A percentile compares a stretch with the other conserved stretches of the same genome.
Evolutionary conservation across 768 basidiomycete species (phyloP).

Genomic region (Piloderma croceum): DNA sequence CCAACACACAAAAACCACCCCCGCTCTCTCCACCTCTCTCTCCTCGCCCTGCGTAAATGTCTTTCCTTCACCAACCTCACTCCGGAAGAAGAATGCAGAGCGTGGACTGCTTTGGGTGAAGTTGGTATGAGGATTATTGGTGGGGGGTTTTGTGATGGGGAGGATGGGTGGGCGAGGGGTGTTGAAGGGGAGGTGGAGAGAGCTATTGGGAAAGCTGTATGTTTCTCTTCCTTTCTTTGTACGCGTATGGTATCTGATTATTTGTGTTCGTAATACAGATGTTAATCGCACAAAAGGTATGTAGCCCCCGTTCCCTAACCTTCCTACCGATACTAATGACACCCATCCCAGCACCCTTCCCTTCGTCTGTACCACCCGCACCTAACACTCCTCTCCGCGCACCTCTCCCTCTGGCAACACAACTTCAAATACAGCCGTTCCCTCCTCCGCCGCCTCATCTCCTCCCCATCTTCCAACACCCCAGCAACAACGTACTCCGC

Average conservation of each 20-base stretch:
- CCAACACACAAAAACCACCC: slow-evolving; percentile 54
- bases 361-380: slow-evolving; percentile 55
- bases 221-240: slow-evolving; percentile 20
- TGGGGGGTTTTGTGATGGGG: slow-evolving; percentile 37
- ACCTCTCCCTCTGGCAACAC: slow-evolving; percentile 34
- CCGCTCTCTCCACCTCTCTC: slow-evolving; percentile 50
- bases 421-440: slow-evolving; percentile 59
- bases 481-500: slow-evolving; percentile 49
- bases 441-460: slow-evolving; percentile 48
- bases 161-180: slow-evolving; percentile 41
- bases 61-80: slow-evolving; percentile 45
- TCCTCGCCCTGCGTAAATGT: slow-evolving; percentile 52
- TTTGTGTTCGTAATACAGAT: slow-evolving; percentile 30
- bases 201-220: slow-evolving; percentile 64
- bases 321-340: slow-evolving; percentile 6
- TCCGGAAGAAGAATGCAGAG: slow-evolving; percentile 59
- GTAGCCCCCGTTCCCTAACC: slow-evolving; percentile 6
- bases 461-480: slow-evolving; percentile 39
- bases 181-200: slow-evolving; percentile 60
- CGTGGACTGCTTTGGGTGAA: slow-evolving; percentile 67
- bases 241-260: not conserved
- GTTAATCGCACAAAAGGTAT: slow-evolving; percentile 55
- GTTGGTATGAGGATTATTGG: slow-evolving; percentile 53
- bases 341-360: slow-evolving; percentile 49
- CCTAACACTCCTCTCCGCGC: slow-evolving; percentile 57